Evolutionary conservation across 2,329 filamentous ascomycete genomes (phyloP).

Genomic region (Mycocentrospora acerina): DNA sequence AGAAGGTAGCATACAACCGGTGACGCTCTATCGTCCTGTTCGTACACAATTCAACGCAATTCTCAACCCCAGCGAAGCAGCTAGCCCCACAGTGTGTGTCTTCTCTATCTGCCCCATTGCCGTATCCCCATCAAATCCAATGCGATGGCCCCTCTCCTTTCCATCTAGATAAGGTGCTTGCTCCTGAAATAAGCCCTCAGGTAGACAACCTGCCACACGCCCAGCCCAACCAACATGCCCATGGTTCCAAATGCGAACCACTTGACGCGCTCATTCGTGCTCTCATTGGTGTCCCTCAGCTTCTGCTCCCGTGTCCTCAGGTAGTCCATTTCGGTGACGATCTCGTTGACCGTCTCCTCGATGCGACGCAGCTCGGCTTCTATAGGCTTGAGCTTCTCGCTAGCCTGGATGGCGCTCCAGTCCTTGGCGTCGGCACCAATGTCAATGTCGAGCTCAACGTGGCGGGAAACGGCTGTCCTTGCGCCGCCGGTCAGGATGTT

Average conservation of each 20-base stretch:
- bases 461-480: constrained; percentile 54
- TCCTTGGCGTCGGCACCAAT: constrained; percentile 97
- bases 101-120: not conserved
- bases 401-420: constrained; percentile 94
- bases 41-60: too few relatives aligned
- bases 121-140: too few relatives aligned
- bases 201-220: constrained; percentile 97
- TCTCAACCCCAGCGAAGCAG: too few relatives aligned
- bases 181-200: constrained; percentile 86
- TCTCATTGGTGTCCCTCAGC: constrained; percentile 97
- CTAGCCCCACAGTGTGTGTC: too few relatives aligned
- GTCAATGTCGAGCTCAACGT: constrained; percentile 90
- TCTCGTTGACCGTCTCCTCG: constrained; percentile 85
- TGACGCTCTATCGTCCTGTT: constrained; percentile 14
- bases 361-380: constrained; percentile 92
- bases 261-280: constrained; percentile 97
- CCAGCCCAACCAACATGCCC: constrained; percentile 82
- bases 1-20: constrained; percentile 16
- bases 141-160: too few relatives aligned
- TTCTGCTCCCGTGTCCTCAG: constrained; percentile 87
- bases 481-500: constrained; percentile 66
- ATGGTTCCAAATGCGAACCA: constrained; percentile 97
- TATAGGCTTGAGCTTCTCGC: constrained; percentile 96
- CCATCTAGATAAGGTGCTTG: constrained; percentile 53
- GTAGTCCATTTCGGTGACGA: constrained; percentile 96